Evolutionary conservation across 257 asterid species (phyloP).

Genomic region (Solanum virginianum): DNA sequence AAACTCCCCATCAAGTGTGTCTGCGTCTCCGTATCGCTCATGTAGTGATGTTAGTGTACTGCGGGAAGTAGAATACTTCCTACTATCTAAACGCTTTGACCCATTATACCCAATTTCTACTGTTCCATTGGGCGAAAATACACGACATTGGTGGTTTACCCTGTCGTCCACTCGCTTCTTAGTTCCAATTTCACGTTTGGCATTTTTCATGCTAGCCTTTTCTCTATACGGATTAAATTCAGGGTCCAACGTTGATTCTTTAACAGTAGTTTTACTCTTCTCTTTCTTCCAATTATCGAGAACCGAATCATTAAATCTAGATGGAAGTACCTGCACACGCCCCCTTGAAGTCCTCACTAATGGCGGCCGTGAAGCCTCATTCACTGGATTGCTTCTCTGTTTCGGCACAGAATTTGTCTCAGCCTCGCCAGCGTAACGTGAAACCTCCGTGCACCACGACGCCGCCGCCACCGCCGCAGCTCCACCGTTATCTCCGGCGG

Average conservation of each 20-base stretch:
- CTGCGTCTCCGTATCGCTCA: constrained; percentile 29
- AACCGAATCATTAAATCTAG: constrained; percentile 84
- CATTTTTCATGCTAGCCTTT: constrained; percentile 24
- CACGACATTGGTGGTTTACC: constrained; percentile 20
- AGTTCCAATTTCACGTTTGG: constrained; percentile 21
- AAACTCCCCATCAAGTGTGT: constrained; percentile 25
- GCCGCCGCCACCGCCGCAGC: constrained; percentile 13
- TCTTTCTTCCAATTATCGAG: constrained; percentile 95
- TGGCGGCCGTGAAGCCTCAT: constrained; percentile 63
- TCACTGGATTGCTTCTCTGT: constrained; percentile 7
- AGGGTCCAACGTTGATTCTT: constrained; percentile 48
- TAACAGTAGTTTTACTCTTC: constrained; percentile 27
- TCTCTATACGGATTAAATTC: constrained; percentile 46
- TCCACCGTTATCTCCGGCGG: constrained; percentile 10
- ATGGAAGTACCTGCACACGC: constrained; percentile 90
- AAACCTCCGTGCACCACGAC: constrained; percentile 18
- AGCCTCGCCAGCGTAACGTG: constrained; percentile 1
- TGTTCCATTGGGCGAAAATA: constrained; percentile 54
- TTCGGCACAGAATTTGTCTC: constrained; percentile 16
- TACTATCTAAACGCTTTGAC: constrained; percentile 7
- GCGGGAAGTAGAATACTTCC: constrained; percentile 32
- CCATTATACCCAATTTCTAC: constrained; percentile 40
- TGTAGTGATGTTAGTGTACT: constrained; percentile 26
- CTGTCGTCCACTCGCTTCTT: constrained; percentile 14
- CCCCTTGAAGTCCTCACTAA: constrained; percentile 92